These are phyloP conservation scores for Cokeromyces recurvatus DNA, from an alignment of 371 early-diverging fungal genomes.

Conservation along the genomic window DNA sequence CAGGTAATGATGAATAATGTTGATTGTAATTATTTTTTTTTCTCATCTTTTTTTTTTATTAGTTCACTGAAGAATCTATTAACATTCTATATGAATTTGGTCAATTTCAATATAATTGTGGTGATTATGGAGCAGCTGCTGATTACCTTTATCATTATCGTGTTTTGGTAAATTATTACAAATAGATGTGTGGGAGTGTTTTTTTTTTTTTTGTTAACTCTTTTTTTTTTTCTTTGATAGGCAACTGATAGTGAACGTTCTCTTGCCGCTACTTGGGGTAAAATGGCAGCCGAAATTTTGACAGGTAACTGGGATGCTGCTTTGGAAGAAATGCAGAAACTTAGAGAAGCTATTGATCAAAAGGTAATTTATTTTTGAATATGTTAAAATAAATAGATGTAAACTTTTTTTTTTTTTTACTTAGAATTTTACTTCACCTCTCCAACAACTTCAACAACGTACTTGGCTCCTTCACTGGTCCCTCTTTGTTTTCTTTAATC, in stretches of 20 bases:
- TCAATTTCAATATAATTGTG: slow-evolving; percentile 87
- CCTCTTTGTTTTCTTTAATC: slow-evolving; percentile 95
- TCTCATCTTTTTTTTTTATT: slow-evolving; percentile 2
- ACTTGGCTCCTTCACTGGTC: slow-evolving; percentile 96
- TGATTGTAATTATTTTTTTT: not conserved
- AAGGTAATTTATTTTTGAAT: slow-evolving; percentile 22
- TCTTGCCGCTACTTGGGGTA: slow-evolving; percentile 91
- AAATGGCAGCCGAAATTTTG: slow-evolving; percentile 93
- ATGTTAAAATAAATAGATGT: not conserved
- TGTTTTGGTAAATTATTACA: slow-evolving; percentile 60
- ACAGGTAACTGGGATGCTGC: slow-evolving; percentile 91
- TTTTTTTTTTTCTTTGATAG: too few relatives aligned
- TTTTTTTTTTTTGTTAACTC: too few relatives aligned
- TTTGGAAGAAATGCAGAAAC: slow-evolving; percentile 78
- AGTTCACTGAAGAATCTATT: slow-evolving; percentile 85
- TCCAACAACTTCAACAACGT: slow-evolving; percentile 88
- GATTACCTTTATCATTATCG: slow-evolving; percentile 93
- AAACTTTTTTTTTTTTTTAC: not conserved
- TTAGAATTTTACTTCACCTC: slow-evolving; percentile 61
- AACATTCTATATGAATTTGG: slow-evolving; percentile 81
- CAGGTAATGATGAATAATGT: slow-evolving; percentile 41
- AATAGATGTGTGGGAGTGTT: not conserved
- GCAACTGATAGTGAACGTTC: slow-evolving; percentile 80
- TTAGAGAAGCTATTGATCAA: slow-evolving; percentile 85
- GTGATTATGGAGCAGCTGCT: slow-evolving; percentile 87